Base-by-base conservation (phyloP, 2,329 filamentous ascomycete species). In the Cadophora gregata region DNA sequence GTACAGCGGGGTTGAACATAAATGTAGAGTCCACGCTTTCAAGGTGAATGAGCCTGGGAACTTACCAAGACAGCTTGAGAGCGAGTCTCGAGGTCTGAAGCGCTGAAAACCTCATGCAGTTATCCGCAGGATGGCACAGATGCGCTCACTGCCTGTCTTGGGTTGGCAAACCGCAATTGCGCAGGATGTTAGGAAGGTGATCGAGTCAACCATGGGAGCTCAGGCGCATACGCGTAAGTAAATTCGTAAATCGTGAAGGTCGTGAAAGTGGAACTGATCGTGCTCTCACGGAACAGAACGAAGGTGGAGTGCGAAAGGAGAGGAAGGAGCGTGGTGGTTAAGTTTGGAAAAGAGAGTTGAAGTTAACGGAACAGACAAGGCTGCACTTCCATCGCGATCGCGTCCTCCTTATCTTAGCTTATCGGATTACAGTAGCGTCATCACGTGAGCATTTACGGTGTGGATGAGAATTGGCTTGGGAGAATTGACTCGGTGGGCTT, bases 201-300 rank as follows among this genome's bases (percentile, higher is more conserved):
- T 7, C 10, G 36, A 36, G n/a, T 31, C 14, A 25, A 58, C 55
- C 0, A 21, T 16, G 55, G 16, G 33, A 58, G 55, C 55, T 10
- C 33, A 38, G 31, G 55, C 21, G 33, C 55, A 25, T 10, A 42
- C 38, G 33, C 33, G 33, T 36, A 42, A 24, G 55, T 14, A 42
- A 56, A 58, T 38, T 58, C 55, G 31, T 58, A 58, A 58, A 8
- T 42, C 55, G 55, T 58, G 36, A 58, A 19, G 12, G 10, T 42
- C 55, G 21, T 58, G 24, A 38, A 33, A 25, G 24, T n/a, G 33
- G 19, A 27, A 58, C 19, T 25, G 9, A 16, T 58, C 55, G 21
- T 38, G 55, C 21, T 36, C n/a, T 58, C 33, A 5, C 21, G 33
- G 8, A 42, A 25, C 31, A 58, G 55, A 58, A 38, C 8, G 55